A percentile compares a stretch with the other conserved stretches of the same genome.
phyloP scores from a whole-genome alignment of 495 filamentous ascomycete genomes.

The Tricharina praecox region DNA sequence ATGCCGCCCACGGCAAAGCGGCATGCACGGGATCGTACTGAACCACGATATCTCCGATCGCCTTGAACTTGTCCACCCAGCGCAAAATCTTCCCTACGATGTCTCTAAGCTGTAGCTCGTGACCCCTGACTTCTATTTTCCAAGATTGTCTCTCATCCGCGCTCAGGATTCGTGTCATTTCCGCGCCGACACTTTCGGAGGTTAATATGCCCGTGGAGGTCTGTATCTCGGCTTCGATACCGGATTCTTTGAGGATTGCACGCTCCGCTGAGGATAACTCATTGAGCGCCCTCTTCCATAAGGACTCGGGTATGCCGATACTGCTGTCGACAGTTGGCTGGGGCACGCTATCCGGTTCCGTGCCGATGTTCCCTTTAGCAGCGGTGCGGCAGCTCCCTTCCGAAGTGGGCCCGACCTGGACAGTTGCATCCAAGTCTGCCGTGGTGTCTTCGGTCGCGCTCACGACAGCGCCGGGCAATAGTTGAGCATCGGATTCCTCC shows the following conservation, averaged over 20 bases:
- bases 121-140: constrained; percentile 1
- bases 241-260: not conserved
- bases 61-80: constrained; percentile 31
- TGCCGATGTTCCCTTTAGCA: too few relatives aligned
- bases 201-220: not conserved
- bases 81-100: constrained; percentile 15
- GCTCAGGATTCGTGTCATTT: not conserved
- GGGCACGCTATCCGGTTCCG: too few relatives aligned
- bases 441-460: too few relatives aligned
- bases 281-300: not conserved
- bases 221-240: not conserved
- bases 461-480: too few relatives aligned
- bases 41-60: constrained; percentile 28
- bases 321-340: too few relatives aligned
- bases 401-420: too few relatives aligned
- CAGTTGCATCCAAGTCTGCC: too few relatives aligned
- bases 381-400: too few relatives aligned
- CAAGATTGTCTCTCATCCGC: not conserved
- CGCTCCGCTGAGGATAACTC: not conserved
- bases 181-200: not conserved
- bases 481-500: too few relatives aligned
- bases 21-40: constrained; percentile 32
- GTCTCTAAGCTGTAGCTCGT: not conserved
- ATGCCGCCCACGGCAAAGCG: constrained; percentile 33
- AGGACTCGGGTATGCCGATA: not conserved